Evolutionary conservation across 1,139 yeast genomes (phyloP), one percentile per base, ranked within the genome.

Genomic region (Yamadazyma triangularis): DNA sequence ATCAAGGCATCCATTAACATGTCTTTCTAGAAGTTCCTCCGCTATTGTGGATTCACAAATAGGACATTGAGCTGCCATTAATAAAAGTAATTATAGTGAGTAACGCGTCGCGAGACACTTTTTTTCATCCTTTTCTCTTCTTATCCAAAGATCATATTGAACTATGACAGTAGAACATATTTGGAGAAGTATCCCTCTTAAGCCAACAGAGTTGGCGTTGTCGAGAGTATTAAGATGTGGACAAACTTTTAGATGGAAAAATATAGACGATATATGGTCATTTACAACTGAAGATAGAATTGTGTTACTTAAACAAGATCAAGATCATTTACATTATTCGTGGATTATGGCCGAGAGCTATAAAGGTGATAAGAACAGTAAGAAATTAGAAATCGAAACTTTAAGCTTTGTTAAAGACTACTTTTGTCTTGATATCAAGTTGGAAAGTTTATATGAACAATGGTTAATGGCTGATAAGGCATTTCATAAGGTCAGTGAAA

Each of bases 221-320:
- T 58, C 77, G 5, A 74, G 77, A 31, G 93, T 88, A 0, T 65
- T 89, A 25, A 70, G 95, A 34, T 86, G 96, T 51, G 97, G 97
- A 0, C 97, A 89, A 54, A 79, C 93, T 0, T 84, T 84, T 45
- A 58, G 86, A 32, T 79, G 87, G 87, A 76, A 76, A 46, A 73
- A 70, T 39, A 60, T 76, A 29, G 64, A 75, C 41, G 58, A 68
- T 31, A 62, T 71, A 1, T 80, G 87, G 87, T 70, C 82, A 0
- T 78, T 80, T 45, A 60, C 82, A 0, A 50, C 69, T 9, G 42
- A 53, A 5, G 72, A 70, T 37, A 51, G 73, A 30, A 69, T 79
- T 8, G 49, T 80, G 6, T 57, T 80, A 26, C 52, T 80, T 23
- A 68, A 54, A 33, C 85, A 79, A 44, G 73, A 64, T 28, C 60